phyloP scores from a whole-genome alignment of 768 basidiomycete genomes.

The Suillus americanus region DNA sequence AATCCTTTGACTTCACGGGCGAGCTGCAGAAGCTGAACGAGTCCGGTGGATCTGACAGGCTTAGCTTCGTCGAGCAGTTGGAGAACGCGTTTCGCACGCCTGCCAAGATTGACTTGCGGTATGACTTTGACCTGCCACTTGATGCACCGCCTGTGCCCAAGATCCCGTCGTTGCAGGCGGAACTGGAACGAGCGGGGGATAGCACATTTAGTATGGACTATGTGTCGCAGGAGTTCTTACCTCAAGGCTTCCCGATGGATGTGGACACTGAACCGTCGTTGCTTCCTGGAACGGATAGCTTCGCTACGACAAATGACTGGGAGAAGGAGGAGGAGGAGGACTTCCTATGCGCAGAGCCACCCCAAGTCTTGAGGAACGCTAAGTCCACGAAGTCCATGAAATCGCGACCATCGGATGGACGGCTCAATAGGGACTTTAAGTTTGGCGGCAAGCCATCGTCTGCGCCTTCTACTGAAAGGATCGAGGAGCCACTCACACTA shows the following conservation, averaged over 20 bases:
- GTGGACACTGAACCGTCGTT: conserved; percentile 36
- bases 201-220: conserved; percentile 19
- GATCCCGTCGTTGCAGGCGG: conserved; percentile 38
- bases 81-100: conserved; percentile 81
- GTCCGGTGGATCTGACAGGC: conserved; percentile 64
- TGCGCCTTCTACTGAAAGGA: conserved; percentile 6
- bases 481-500: conserved; percentile 48
- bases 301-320: conserved; percentile 24
- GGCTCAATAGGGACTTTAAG: conserved; percentile 70
- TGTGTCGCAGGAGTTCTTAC: conserved; percentile 17
- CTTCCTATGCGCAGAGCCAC: conserved; percentile 14
- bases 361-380: conserved; percentile 20
- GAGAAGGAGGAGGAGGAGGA: conserved; percentile 42
- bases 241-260: conserved; percentile 21
- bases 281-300: conserved; percentile 37
- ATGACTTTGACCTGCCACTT: conserved; percentile 41
- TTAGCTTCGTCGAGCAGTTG: conserved; percentile 79
- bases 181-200: conserved; percentile 24
- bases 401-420: conserved; percentile 58
- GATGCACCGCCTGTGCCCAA: conserved; percentile 53
- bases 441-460: conserved; percentile 56
- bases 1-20: conserved; percentile 82
- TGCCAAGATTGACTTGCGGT: conserved; percentile 60
- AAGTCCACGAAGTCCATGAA: conserved; percentile 27
- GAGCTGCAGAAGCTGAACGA: conserved; percentile 71